Conservation (phyloP, 129 eudicot genomes). For the Flaveria brownii region DNA sequence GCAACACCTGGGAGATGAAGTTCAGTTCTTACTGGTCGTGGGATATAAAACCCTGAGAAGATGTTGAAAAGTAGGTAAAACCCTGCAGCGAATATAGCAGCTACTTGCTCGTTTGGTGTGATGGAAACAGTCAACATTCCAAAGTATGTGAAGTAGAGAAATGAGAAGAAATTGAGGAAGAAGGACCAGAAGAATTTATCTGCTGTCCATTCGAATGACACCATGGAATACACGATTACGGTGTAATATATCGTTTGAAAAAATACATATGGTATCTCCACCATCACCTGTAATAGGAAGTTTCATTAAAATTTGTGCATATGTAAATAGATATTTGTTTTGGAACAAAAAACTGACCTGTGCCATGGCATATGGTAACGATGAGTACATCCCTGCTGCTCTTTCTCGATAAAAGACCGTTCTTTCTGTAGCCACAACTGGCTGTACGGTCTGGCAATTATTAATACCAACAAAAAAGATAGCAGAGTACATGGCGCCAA, state of each 20-base stretch:
- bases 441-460: conserved; percentile 53
- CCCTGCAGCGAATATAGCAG: conserved; percentile 72
- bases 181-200: conserved; percentile 65
- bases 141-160: conserved; percentile 71
- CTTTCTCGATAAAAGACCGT: conserved; percentile 81
- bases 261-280: conserved; percentile 68
- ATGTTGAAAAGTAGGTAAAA: conserved; percentile 42
- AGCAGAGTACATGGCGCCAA: conserved; percentile 60
- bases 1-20: neutral
- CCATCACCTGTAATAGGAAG: conserved; percentile 40
- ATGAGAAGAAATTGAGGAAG: conserved; percentile 59
- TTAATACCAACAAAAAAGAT: conserved; percentile 52
- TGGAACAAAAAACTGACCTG: conserved; percentile 36
- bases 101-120: conserved; percentile 73
- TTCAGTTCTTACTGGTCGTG: conserved; percentile 18
- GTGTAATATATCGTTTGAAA: conserved; percentile 49
- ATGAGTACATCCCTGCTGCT: conserved; percentile 89
- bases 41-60: neutral
- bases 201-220: conserved; percentile 68
- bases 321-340: neutral
- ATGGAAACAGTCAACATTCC: conserved; percentile 78
- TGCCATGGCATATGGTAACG: conserved; percentile 80
- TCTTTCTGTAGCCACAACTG: conserved; percentile 70
- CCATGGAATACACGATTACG: conserved; percentile 67
- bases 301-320: neutral